phyloP scores from a whole-genome alignment of 1,284 basidiomycete species.

The Ganoderma resinaceum region DNA sequence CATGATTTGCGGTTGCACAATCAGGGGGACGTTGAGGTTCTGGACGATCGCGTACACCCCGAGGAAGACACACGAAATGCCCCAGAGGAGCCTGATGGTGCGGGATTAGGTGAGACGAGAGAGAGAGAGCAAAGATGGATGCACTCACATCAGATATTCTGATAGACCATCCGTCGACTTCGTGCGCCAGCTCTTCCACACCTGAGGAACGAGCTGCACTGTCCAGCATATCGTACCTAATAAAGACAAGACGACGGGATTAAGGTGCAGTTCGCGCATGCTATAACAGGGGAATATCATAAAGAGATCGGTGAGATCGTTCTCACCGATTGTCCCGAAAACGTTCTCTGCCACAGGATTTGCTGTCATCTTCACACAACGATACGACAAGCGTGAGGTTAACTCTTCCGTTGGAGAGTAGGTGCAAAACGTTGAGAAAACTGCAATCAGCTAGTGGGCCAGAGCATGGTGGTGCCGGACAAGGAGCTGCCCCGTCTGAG shows the following conservation, averaged over 20 bases:
- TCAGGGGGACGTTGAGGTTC: conserved; percentile 76
- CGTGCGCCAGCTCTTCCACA: conserved; percentile 76
- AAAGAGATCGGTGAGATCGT: background rate
- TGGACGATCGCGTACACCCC: conserved; percentile 77
- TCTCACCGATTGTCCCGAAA: conserved; percentile 63
- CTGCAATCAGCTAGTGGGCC: background rate
- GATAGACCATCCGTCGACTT: conserved; percentile 81
- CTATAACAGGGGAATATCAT: background rate
- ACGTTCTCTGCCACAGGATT: conserved; percentile 62
- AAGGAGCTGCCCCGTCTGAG: background rate
- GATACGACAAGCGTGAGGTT: background rate
- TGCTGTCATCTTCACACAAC: conserved; percentile 40
- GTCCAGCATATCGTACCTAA: conserved; percentile 75
- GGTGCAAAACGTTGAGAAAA: background rate
- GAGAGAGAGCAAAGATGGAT: background rate
- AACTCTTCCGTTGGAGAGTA: background rate
- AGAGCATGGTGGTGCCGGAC: background rate
- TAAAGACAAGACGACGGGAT: background rate
- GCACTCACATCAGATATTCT: conserved; percentile 66
- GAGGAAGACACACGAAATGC: conserved; percentile 64
- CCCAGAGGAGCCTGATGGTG: conserved; percentile 66
- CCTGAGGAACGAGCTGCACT: conserved; percentile 76
- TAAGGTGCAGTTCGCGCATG: background rate
- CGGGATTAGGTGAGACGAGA: background rate
- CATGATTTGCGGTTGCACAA: conserved; percentile 80